Conservation (phyloP, 495 filamentous ascomycete species). For the Penicillium bialowiezense region DNA sequence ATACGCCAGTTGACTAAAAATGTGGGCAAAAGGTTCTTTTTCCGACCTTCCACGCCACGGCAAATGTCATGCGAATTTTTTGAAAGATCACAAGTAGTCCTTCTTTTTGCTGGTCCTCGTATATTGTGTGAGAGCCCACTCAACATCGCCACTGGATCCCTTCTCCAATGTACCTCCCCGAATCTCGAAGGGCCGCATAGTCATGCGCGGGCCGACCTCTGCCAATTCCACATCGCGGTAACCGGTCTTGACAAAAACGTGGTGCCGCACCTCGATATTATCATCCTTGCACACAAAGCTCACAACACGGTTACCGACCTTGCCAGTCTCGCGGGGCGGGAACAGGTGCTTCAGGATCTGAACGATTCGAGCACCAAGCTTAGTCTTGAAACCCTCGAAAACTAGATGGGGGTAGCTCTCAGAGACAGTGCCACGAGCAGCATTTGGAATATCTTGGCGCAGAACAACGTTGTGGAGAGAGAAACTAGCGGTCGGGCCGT, state of each 20-base stretch:
- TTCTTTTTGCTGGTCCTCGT: conserved; percentile 90
- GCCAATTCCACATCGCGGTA: conserved; percentile 88
- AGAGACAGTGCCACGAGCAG: conserved; percentile 82
- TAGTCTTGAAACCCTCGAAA: conserved; percentile 88
- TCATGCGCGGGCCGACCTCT: conserved; percentile 94
- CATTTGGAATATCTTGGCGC: conserved; percentile 87
- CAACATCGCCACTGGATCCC: conserved; percentile 85
- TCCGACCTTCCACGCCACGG: conserved; percentile 13
- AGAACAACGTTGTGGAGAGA: conserved; percentile 93
- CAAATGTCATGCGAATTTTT: conserved; percentile 19
- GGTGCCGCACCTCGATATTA: conserved; percentile 81
- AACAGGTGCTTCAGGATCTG: conserved; percentile 95
- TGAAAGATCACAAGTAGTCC: conserved; percentile 69
- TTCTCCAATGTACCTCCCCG: conserved; percentile 90
- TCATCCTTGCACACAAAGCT: conserved; percentile 96
- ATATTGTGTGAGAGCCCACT: conserved; percentile 94
- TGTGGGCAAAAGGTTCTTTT: conserved; percentile 3
- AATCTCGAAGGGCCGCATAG: conserved; percentile 94
- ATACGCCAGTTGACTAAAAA: conserved; percentile 15
- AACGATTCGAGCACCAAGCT: conserved; percentile 77
- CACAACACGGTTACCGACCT: conserved; percentile 83
- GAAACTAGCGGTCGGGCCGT: conserved; percentile 89
- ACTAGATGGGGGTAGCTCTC: conserved; percentile 94
- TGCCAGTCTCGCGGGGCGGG: conserved; percentile 79
- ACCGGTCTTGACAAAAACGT: conserved; percentile 78